phyloP scores from a whole-genome alignment of 306 rosid species.

The Phaseolus lunatus region DNA sequence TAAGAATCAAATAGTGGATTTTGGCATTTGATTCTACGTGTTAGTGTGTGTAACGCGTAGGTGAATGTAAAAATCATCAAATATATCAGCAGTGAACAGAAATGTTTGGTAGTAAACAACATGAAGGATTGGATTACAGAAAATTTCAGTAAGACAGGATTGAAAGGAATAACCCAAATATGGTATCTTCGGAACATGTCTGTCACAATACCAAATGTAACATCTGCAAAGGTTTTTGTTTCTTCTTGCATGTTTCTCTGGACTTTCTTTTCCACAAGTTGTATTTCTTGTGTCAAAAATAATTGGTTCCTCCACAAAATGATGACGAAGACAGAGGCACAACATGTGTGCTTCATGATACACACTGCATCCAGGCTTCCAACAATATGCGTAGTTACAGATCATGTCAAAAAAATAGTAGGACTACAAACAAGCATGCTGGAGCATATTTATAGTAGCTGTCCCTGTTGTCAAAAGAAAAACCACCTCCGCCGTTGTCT shows the following conservation, averaged over 20 bases:
- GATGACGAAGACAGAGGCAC: not conserved
- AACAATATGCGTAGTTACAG: constrained; percentile 21
- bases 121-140: not conserved
- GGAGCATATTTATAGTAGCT: not conserved
- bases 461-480: constrained; percentile 59
- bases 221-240: constrained; percentile 20
- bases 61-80: no score
- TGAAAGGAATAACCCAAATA: not conserved
- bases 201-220: not conserved
- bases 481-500: constrained; percentile 70
- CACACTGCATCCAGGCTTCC: constrained; percentile 6
- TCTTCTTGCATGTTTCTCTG: constrained; percentile 33
- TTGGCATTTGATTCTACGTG: no score
- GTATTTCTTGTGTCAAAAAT: constrained; percentile 29
- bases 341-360: constrained; percentile 17
- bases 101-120: no score
- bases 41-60: not conserved
- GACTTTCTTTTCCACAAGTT: constrained; percentile 3
- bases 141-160: not conserved
- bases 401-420: constrained; percentile 31
- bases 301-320: constrained; percentile 37
- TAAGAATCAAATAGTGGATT: no score
- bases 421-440: constrained; percentile 22
- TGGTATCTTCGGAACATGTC: not conserved
- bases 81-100: not conserved